phyloP scores from a whole-genome alignment of 2,329 filamentous ascomycete species.

The Fusarium secorum region DNA sequence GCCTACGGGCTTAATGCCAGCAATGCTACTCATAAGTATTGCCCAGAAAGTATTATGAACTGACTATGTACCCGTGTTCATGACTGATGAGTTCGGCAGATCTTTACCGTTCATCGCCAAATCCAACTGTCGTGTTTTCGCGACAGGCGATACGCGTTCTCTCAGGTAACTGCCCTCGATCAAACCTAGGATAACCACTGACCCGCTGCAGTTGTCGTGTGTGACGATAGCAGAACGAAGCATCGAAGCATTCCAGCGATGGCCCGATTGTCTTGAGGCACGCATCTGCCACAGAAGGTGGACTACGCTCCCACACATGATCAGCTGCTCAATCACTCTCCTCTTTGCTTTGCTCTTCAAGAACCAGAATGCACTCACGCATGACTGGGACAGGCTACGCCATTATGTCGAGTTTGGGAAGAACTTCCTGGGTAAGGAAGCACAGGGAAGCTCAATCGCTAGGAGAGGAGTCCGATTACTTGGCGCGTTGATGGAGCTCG shows the following conservation, averaged over 20 bases:
- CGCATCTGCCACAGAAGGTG: not conserved
- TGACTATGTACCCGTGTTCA: fast-evolving
- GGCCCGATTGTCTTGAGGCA: not conserved
- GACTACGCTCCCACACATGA: not conserved
- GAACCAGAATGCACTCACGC: not conserved
- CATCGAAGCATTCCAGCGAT: not conserved
- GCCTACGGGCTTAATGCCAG: not conserved
- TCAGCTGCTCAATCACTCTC: not conserved
- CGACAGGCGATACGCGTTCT: not conserved
- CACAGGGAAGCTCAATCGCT: not conserved
- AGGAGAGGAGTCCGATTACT: not conserved
- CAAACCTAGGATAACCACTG: fast-evolving
- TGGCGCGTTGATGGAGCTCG: not conserved
- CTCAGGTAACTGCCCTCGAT: not conserved
- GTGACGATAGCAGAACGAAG: not conserved
- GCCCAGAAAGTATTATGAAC: not conserved
- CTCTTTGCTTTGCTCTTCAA: not conserved
- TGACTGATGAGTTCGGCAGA: not conserved
- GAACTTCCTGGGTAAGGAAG: not conserved
- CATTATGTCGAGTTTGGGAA: not conserved
- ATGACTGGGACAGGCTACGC: not conserved
- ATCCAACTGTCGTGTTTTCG: constrained; percentile 3
- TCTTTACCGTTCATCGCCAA: not conserved
- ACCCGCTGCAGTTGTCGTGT: not conserved
- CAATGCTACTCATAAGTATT: constrained; percentile 3